Evolutionary conservation across 1,139 yeast species (phyloP), one percentile per base, ranked within the genome.

Genomic region (Pichia sp.): DNA sequence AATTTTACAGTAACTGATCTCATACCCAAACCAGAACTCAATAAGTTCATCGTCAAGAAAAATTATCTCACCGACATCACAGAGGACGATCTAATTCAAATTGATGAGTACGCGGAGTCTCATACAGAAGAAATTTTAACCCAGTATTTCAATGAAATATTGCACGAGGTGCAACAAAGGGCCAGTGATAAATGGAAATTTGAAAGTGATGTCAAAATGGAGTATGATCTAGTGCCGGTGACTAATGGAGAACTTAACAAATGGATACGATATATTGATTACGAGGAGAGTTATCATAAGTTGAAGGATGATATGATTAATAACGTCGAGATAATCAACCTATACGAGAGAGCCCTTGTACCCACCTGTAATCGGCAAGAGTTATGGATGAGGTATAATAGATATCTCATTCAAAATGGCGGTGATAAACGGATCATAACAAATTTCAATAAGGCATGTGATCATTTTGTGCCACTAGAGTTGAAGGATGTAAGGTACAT

Each of bases 141-240:
- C 34, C 62, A 63, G 10, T 66, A 61, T 47, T 58, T 71, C 37
- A 63, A 66, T 35, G 53, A 48, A 2, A 51, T 70, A 0, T 73
- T 76, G 42, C 50, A 58, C 5, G 42, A 49, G 0, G 74, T 79
- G 0, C 83, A 78, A 48, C 43, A 42, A 1, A 55, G 59, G 22
- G 84, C 80, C 3, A 69, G 66, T 26, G 66, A 64, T 9, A 65
- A 73, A 34, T 82, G 91, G 91, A 58, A 60, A 4, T 77, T 51
- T 50, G 93, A 82, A 53, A 67, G 77, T 8, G 57, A 62, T 9
- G 56, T 82, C 8, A 58, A 61, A 35, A 64, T 60, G 19, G 64
- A 62, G 14, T 78, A 77, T 49, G 62, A 67, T 19, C 40, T 74
- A 12, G 47, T 51, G 0, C 56, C 62, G 2, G 42, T 66, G 1